phyloP scores from a whole-genome alignment of 1,139 yeast genomes.

The Saccharomyces hybrid region DNA sequence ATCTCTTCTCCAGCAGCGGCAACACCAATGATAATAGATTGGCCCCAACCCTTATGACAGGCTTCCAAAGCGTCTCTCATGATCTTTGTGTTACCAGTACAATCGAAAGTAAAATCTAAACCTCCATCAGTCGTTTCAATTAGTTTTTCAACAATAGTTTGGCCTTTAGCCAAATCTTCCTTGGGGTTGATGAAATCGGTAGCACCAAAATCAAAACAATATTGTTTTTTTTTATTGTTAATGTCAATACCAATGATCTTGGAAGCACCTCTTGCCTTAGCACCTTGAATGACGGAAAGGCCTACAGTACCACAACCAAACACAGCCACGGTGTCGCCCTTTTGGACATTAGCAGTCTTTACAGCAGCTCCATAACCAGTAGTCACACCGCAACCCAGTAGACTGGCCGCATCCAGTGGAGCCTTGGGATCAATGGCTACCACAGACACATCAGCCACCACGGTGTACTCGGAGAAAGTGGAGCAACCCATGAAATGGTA shows the following conservation, averaged over 20 bases:
- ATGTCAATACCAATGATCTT: conserved; percentile 82
- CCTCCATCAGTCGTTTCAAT: conserved; percentile 94
- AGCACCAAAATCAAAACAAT: conserved; percentile 90
- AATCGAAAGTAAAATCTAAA: conserved; percentile 88
- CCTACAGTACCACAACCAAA: conserved; percentile 98
- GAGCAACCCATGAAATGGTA: conserved; percentile 97
- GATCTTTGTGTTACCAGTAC: conserved; percentile 92
- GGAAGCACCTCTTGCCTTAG: conserved; percentile 69
- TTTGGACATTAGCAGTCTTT: conserved; percentile 83
- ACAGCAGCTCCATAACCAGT: conserved; percentile 98
- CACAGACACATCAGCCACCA: conserved; percentile 94
- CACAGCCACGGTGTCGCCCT: conserved; percentile 90
- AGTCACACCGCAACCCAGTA: conserved; percentile 96
- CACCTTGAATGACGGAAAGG: conserved; percentile 91
- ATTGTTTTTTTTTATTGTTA: conserved; percentile 72
- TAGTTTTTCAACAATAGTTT: conserved; percentile 73
- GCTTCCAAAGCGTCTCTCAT: conserved; percentile 96
- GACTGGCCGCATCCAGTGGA: conserved; percentile 77
- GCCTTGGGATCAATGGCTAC: conserved; percentile 85
- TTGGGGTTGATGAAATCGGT: conserved; percentile 88
- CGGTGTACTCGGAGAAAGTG: conserved; percentile 93
- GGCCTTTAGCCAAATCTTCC: conserved; percentile 56
- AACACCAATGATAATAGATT: conserved; percentile 88
- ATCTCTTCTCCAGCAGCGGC: conserved; percentile 98
- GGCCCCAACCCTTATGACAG: conserved; percentile 99